Evolutionary conservation across 2,329 filamentous ascomycete species (phyloP), one percentile per base, ranked within the genome.

Genomic region (Alternaria dauci): DNA sequence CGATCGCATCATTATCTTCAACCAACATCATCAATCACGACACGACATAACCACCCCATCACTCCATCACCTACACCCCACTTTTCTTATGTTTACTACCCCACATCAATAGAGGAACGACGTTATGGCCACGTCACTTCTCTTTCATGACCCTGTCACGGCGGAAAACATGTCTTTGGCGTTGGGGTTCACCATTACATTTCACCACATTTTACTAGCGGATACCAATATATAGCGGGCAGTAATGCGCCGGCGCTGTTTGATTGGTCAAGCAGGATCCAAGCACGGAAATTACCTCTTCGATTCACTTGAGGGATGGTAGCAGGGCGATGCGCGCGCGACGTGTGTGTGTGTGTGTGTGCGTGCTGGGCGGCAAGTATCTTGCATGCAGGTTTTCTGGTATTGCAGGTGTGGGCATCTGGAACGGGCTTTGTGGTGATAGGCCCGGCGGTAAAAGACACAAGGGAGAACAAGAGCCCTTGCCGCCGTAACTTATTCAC

Each of bases 1-100:
- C 71, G 66, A 71, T 71, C 70, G 68, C 71, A 74, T 51, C 65
- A 52, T 67, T 70, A 53, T 47, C 57, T 66, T 70, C 64, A 34
- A 44, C 63, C 62, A 58, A 52, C 53, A 43, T 55, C 41, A 52
- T 56, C 64, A 63, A 56, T 41, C 56, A 42, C 56, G 43, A 52
- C 46, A 28, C 43, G 50, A 59, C 28, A 30, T 55, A 43, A 42
- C 53, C 42, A 50, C 30, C 38, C 34, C 44, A 57, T 43, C 52
- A 56, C 58, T 50, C 59, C 58, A 52, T 3, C 38, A 11, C 14
- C 42, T 51, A 56, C 32, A 5, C 68, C 70, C 70, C 60, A 62
- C 63, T 72, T 64, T 71, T 64, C 65, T 63, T 75, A 63, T 73
- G 68, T 76, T 58, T 53, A 58, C 38, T 66, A 53, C 23, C 51